Base-by-base conservation (phyloP, 2,329 filamentous ascomycete species). In the Emergomyces pasteurianus region DNA sequence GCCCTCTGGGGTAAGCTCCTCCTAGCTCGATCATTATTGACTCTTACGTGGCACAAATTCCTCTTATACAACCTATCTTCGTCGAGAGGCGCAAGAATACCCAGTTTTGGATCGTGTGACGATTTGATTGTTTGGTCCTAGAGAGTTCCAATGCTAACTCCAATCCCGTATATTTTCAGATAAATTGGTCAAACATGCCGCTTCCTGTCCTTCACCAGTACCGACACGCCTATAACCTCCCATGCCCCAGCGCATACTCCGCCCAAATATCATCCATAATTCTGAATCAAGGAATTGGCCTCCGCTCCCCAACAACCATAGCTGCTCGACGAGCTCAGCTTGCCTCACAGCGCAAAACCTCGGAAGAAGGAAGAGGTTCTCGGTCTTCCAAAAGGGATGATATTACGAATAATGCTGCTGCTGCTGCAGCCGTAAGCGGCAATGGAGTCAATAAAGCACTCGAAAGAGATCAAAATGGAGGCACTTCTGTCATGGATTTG, bases 121-220 rank as follows among this genome's bases (percentile, higher is more conserved):
- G 7, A 2, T 28, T 36, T 40, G 46, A 14, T 53, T 61, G 43
- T 42, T 43, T 40, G 7, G 1, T 55, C 18, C 50, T 23, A 18
- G 21, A n/a, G 23, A 23, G 23, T 16, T 42, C 28, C 28, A 52
- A 38, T 38, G 21, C 23, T 62, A 26, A 28, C 36, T 43, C 23
- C 42, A 54, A n/a, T 9, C 3, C 23, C 18, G 12, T 38, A 21
- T 18, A 46, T 9, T 59, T 18, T 16, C 58, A 78, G 77, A 74
- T 78, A 61, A 66, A 73, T 59, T 79, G 77, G 77, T 67, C 74
- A 52, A 70, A 72, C 42, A 72, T 78, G 66, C 72, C 76, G 38
- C 70, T 76, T 64, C 70, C 74, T 18, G 71, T 78, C 64, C 76
- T 80, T 54, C 76, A 79, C 66, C 73, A 76, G 63, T 80, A 80